Evolutionary conservation across 2,329 filamentous ascomycete species (phyloP), one percentile per base, ranked within the genome.

Genomic region (Apiospora saccharicola): DNA sequence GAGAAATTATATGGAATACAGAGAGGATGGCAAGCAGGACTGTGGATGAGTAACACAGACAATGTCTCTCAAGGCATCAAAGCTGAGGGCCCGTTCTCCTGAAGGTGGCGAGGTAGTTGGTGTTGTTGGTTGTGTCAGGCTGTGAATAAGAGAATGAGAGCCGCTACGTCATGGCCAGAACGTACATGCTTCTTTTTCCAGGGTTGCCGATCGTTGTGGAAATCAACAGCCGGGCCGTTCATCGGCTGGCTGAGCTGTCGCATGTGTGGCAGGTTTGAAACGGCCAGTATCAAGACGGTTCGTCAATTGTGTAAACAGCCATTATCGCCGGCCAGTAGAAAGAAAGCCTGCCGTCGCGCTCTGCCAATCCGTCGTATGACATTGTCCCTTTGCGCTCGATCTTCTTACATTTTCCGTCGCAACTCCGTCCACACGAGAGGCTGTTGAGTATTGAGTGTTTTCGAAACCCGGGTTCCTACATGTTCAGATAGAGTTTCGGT

Each of bases 61-160:
- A 41, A 41, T 41, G 34, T 61, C 53, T 61, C 37, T 57, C 51
- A 30, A 57, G 34, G 30, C 53, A 37, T 61, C 53, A 41, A 64
- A 41, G 19, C 22, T n/a, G 8, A 41, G 19, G 22, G 57, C 34
- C 34, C 34, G 57, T 64, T 64, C 57, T 22, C 57, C 57, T 64
- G 57, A n/a, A n/a, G 13, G 53, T 61, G 53, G 53, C 53, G 30
- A 61, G 53, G 14, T 16, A 34, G 53, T 19, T 22, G 53, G 30
- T 61, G 16, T 37, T 34, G 53, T 37, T 61, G 30, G 53, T 12
- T 34, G 53, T 6, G 30, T 37, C 22, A 34, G 30, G 57, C 22
- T n/a, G 57, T 34, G 4, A 41, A 37, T 22, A 22, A 34, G 41
- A 6, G 24, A 34, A 26, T 34, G 53, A 22, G 26, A 57, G 14